These are phyloP conservation scores for Thraustochytrium sp. DNA, from an alignment of 352 stramenopile genomes.

Conservation along the genomic window DNA sequence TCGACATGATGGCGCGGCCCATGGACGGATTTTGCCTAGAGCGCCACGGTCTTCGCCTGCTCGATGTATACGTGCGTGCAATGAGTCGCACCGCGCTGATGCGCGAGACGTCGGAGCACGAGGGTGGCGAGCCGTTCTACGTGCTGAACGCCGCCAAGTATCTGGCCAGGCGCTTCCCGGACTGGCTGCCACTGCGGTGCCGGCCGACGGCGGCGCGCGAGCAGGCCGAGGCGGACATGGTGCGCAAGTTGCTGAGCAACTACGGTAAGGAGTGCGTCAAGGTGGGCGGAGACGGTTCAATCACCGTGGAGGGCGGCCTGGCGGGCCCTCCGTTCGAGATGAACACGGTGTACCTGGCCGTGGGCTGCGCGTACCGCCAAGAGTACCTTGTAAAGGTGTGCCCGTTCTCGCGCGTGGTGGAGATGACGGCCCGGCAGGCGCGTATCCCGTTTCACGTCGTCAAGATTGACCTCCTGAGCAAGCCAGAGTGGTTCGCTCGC, in stretches of 20 bases:
- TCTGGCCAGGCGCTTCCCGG: neutral
- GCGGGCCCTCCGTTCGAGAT: neutral
- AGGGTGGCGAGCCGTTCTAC: neutral
- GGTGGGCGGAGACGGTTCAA: neutral
- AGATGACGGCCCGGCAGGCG: neutral
- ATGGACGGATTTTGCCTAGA: neutral
- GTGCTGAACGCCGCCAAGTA: neutral
- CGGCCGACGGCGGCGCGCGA: neutral
- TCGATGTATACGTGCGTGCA: neutral
- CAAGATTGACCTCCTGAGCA: neutral
- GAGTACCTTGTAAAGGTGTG: neutral
- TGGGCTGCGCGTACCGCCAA: neutral
- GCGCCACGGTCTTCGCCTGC: neutral
- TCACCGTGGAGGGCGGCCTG: neutral
- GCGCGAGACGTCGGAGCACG: neutral
- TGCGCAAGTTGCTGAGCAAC: neutral
- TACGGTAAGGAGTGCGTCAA: neutral
- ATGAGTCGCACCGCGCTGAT: neutral
- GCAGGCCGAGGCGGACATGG: neutral
- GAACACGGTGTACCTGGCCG: slow-evolving; percentile 7
- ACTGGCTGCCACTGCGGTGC: neutral
- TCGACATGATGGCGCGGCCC: neutral
- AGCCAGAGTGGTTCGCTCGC: neutral
- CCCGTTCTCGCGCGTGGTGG: neutral
- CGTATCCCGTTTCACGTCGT: neutral